Conservation (phyloP, 441 rosid genomes). For the Bocquillonia castaneifolia region DNA sequence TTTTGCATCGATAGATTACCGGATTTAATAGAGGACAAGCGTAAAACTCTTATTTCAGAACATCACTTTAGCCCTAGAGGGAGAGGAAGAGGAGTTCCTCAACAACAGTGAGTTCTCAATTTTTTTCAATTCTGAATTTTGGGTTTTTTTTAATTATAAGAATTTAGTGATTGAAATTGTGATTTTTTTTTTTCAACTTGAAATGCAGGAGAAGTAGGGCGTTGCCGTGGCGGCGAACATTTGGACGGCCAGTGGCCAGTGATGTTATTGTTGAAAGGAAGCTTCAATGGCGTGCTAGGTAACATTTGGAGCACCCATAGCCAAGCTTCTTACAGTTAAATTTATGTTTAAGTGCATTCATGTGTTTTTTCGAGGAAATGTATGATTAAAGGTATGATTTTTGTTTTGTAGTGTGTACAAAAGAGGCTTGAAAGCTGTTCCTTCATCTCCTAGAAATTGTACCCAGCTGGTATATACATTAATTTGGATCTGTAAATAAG, state of each 20-base stretch:
- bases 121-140: not conserved
- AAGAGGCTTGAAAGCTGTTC: slow-evolving; percentile 44
- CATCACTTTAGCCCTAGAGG: slow-evolving; percentile 2
- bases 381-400: no score
- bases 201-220: slow-evolving; percentile 31
- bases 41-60: slow-evolving; percentile 11
- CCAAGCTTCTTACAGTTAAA: no score
- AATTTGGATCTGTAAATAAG: no score
- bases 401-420: slow-evolving; percentile 41
- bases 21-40: slow-evolving; percentile 20
- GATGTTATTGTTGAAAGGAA: slow-evolving; percentile 40
- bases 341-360: no score
- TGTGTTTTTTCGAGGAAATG: no score
- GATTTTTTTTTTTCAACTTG: not conserved
- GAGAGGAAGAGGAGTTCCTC: no score
- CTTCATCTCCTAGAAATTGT: slow-evolving; percentile 30
- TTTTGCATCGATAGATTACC: slow-evolving; percentile 39
- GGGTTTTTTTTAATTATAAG: not conserved
- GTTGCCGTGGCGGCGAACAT: slow-evolving; percentile 52
- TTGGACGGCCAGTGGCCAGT: slow-evolving; percentile 44
- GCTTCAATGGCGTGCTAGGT: slow-evolving; percentile 69
- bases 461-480: slow-evolving; percentile 31
- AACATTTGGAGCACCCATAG: not conserved
- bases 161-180: not conserved
- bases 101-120: slow-evolving; percentile 34